These are phyloP conservation scores for Aspergillus bridgeri DNA, from an alignment of 495 filamentous ascomycete species.

Conservation along the genomic window DNA sequence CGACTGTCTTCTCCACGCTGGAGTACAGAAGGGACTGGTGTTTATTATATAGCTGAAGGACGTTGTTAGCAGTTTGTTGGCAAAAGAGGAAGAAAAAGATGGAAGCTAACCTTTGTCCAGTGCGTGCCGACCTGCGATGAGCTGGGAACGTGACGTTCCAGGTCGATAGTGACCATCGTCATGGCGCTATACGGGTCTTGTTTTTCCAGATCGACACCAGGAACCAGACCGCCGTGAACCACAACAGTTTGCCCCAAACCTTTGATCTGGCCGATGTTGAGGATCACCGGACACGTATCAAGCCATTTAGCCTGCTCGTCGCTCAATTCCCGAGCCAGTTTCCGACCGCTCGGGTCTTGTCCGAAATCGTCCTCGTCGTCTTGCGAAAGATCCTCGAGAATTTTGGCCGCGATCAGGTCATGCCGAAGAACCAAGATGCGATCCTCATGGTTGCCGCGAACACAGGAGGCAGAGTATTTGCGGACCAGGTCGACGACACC, in stretches of 20 bases:
- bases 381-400: slow-evolving; percentile 11
- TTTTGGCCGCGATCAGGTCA: slow-evolving; percentile 30
- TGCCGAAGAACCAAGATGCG: slow-evolving; percentile 58
- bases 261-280: slow-evolving; percentile 59
- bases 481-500: slow-evolving; percentile 76
- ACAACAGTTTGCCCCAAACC: slow-evolving; percentile 61
- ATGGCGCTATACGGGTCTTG: slow-evolving; percentile 82
- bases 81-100: neutral
- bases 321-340: slow-evolving; percentile 50
- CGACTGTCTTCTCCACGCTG: slow-evolving; percentile 17
- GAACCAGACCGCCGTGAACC: slow-evolving; percentile 82
- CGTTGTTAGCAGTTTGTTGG: neutral
- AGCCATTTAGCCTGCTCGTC: slow-evolving; percentile 70
- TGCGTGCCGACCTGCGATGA: slow-evolving; percentile 52
- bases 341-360: slow-evolving; percentile 36
- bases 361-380: slow-evolving; percentile 16
- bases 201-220: slow-evolving; percentile 62
- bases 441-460: slow-evolving; percentile 95
- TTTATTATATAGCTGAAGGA: slow-evolving; percentile 52
- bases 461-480: slow-evolving; percentile 64
- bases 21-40: slow-evolving; percentile 42
- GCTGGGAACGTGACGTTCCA: slow-evolving; percentile 59
- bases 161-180: slow-evolving; percentile 83
- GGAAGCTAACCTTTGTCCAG: slow-evolving; percentile 60
- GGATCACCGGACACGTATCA: slow-evolving; percentile 66